These are phyloP conservation scores for Russula brevipes DNA, from an alignment of 768 basidiomycete genomes.

Conservation along the genomic window DNA sequence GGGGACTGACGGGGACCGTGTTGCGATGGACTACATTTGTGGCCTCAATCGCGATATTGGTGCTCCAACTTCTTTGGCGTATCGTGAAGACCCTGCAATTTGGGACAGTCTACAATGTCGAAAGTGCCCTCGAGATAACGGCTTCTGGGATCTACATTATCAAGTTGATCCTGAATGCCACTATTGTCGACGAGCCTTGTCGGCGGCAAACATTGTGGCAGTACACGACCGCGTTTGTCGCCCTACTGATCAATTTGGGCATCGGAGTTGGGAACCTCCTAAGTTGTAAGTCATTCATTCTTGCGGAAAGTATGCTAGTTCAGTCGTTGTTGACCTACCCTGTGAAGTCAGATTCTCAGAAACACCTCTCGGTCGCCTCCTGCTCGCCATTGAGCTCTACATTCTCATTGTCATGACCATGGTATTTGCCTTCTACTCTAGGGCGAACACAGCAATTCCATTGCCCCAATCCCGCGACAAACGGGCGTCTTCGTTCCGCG, in stretches of 20 bases:
- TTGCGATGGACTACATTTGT: conserved; percentile 49
- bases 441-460: not conserved
- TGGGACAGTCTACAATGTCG: conserved; percentile 51
- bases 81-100: conserved; percentile 37
- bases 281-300: conserved; percentile 44
- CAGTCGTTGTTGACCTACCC: not conserved
- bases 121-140: conserved; percentile 53
- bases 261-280: conserved; percentile 54
- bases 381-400: conserved; percentile 58
- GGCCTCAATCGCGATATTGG: conserved; percentile 42
- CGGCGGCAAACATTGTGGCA: conserved; percentile 42
- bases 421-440: conserved; percentile 38
- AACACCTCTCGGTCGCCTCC: conserved; percentile 59
- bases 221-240: conserved; percentile 47
- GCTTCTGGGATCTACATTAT: conserved; percentile 54
- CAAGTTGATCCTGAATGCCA: conserved; percentile 56
- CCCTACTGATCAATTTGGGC: conserved; percentile 47
- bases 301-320: not conserved
- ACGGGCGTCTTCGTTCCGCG: conserved; percentile 29
- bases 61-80: conserved; percentile 64
- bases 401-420: conserved; percentile 55
- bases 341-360: conserved; percentile 64
- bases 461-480: not conserved
- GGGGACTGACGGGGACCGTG: conserved; percentile 51
- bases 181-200: conserved; percentile 38